Evolutionary conservation across 768 basidiomycete species (phyloP).

Genomic region (Tricholoma bakamatsutake): DNA sequence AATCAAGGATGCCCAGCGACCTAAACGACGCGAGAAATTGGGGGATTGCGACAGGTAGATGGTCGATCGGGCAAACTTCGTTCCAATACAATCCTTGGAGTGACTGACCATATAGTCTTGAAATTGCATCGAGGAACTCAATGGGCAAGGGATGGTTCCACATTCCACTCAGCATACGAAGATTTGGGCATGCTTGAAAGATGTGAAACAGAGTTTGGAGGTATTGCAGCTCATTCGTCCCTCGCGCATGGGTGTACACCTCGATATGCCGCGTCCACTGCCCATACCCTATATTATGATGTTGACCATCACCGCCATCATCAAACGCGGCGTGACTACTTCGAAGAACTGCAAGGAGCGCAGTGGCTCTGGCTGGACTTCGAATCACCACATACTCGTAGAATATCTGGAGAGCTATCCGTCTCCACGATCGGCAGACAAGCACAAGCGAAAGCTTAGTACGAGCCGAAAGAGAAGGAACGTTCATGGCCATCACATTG

Average conservation of each 20-base stretch:
- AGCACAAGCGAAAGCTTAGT: constrained; percentile 46
- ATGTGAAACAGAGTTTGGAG: constrained; percentile 38
- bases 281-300: constrained; percentile 26
- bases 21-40: constrained; percentile 36
- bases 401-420: constrained; percentile 34
- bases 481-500: constrained; percentile 42
- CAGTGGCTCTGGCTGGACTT: constrained; percentile 36
- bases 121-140: constrained; percentile 37
- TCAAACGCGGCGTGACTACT: constrained; percentile 7
- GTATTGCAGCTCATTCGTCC: constrained; percentile 29
- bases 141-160: constrained; percentile 39
- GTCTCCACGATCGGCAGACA: constrained; percentile 43
- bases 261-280: constrained; percentile 45
- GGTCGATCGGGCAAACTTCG: constrained; percentile 18
- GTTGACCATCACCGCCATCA: not conserved
- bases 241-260: constrained; percentile 39
- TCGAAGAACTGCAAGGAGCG: constrained; percentile 31
- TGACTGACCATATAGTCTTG: constrained; percentile 32
- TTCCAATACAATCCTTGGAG: constrained; percentile 44
- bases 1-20: constrained; percentile 38
- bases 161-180: constrained; percentile 40
- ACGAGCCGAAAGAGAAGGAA: constrained; percentile 36
- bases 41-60: constrained; percentile 21
- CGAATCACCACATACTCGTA: constrained; percentile 42
- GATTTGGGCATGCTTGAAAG: constrained; percentile 38